These are phyloP conservation scores for Monotropa hypopitys DNA, from an alignment of 179 eudicot genomes.

Conservation along the genomic window DNA sequence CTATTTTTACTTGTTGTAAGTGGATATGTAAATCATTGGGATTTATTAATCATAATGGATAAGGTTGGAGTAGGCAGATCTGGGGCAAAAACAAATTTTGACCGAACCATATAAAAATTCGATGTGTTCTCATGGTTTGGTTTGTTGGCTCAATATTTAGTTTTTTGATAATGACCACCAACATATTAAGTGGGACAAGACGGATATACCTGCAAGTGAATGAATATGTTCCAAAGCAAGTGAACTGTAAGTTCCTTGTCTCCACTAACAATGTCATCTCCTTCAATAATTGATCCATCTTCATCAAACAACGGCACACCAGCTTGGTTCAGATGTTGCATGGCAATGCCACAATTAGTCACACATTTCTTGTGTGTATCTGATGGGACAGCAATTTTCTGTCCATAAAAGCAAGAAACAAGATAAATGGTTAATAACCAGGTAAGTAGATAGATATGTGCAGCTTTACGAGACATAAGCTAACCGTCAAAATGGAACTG, in stretches of 20 bases:
- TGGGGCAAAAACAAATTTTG: no score
- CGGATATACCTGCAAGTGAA: constrained; percentile 67
- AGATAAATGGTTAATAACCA: background rate
- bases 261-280: constrained; percentile 66
- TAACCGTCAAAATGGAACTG: constrained; percentile 61
- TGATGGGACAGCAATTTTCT: constrained; percentile 78
- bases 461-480: constrained; percentile 10
- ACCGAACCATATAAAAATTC: no score
- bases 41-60: no score
- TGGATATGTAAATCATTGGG: no score
- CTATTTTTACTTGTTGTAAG: no score
- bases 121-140: no score
- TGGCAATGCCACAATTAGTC: constrained; percentile 60
- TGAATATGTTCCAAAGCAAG: constrained; percentile 83
- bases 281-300: constrained; percentile 47
- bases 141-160: no score
- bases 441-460: background rate
- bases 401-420: constrained; percentile 19
- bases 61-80: no score
- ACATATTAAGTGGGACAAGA: background rate
- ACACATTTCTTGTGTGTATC: constrained; percentile 65
- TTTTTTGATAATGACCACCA: no score
- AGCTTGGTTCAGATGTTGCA: constrained; percentile 61
- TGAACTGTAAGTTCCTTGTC: constrained; percentile 80
- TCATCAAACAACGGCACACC: constrained; percentile 61